Evolutionary conservation across 768 basidiomycete genomes (phyloP), one percentile per base, ranked within the genome.

Genomic region (Mycena vitilis): DNA sequence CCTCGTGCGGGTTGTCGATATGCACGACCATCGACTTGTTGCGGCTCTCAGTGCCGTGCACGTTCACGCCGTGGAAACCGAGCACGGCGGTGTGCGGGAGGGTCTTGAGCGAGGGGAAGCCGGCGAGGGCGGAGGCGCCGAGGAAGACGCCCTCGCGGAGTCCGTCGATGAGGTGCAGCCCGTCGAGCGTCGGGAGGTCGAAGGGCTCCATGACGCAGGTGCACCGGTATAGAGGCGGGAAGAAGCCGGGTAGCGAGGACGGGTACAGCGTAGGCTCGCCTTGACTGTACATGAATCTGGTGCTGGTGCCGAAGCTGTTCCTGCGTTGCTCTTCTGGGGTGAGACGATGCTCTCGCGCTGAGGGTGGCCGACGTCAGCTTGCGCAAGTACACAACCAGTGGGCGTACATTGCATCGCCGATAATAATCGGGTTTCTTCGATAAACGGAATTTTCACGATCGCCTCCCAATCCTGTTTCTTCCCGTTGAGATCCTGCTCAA

Each of bases 391-490:
- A 13, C 40, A 23, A 15, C 67, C n/a, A 42, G 48, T 13, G 71
- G 18, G 81, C 90, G 74, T 77, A 94, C 95, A 79, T 38, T 83
- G 81, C 97, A 99, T 98, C 4, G 96, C 94, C 38, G 82, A 82
- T 38, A 98, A 81, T 23, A 99, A 77, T 59, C 95, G 85, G 13
- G 80, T 73, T 77, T 96, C 89, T 53, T 98, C 91, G 68, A 99
- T 98, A 79, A 99, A 99, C 0, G 98, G 98, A 72, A 99, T 98
- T 82, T 99, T 99, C 61, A 99, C 95, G 58, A 99, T 89, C 0
- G 98, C 97, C 78, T 99, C 98, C 98, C 98, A 99, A 30, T 98
- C 97, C 73, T 93, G 91, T 78, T 96, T 99, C 87, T 99, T 99
- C 38, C 98, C 98, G 73, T 99, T 99, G 76, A 98, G 80, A 81